Conservation (phyloP, 495 filamentous ascomycete genomes). For the Daldinia childiae region DNA sequence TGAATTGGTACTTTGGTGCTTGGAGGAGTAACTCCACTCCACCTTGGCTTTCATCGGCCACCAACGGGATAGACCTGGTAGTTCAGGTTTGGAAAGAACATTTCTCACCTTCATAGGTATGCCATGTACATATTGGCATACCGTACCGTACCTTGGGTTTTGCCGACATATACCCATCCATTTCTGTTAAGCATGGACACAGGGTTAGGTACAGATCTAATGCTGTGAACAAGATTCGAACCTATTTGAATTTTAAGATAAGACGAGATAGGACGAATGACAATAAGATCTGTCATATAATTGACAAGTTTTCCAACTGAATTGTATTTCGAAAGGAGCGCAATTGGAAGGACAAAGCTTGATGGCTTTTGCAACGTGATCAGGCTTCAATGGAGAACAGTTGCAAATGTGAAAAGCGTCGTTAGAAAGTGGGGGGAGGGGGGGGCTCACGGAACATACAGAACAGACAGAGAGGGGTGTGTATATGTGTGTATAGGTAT, state of each 20-base stretch:
- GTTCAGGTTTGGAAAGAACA: not conserved
- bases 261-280: not conserved
- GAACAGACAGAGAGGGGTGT: conserved; percentile 12
- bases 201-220: not conserved
- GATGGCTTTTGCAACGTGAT: conserved; percentile 40
- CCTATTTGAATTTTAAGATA: conserved; percentile 15
- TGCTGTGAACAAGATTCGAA: conserved; percentile 17
- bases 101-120: not conserved
- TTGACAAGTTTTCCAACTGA: conserved; percentile 35
- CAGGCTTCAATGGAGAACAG: conserved; percentile 42
- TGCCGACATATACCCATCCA: not conserved
- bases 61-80: conserved; percentile 21
- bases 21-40: conserved; percentile 34
- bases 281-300: conserved; percentile 16
- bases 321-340: conserved; percentile 32
- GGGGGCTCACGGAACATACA: conserved; percentile 2
- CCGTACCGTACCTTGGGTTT: not conserved
- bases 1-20: conserved; percentile 31
- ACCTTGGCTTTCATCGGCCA: conserved; percentile 30
- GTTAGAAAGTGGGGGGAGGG: conserved; percentile 32
- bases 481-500: not conserved
- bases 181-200: not conserved
- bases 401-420: conserved; percentile 17
- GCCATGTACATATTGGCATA: not conserved
- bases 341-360: conserved; percentile 33